Evolutionary conservation across 148 eudicot species (phyloP).

Genomic region (Rhododendron molle): DNA sequence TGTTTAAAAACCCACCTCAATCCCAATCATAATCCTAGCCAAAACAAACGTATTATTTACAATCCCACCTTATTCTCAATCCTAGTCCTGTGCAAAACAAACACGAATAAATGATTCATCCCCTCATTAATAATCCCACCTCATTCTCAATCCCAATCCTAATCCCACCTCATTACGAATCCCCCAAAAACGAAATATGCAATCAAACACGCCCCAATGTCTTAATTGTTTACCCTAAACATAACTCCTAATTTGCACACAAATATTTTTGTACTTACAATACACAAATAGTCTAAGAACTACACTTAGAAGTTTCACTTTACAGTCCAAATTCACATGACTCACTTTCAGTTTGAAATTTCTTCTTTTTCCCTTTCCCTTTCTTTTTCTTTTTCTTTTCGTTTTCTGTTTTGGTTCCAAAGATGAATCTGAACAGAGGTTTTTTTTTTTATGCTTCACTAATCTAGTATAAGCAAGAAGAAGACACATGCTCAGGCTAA

Average conservation of each 20-base stretch:
- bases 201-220: no score
- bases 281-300: background rate
- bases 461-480: background rate
- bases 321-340: background rate
- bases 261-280: background rate
- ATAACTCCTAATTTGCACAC: background rate
- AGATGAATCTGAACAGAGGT: background rate
- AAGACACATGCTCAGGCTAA: background rate
- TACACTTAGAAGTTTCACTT: background rate
- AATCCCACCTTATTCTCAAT: no score
- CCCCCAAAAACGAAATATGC: no score
- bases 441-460: background rate
- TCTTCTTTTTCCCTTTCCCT: background rate
- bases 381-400: background rate
- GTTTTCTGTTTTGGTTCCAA: background rate
- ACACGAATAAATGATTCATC: no score
- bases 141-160: no score
- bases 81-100: no score
- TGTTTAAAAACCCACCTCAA: no score
- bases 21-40: no score
- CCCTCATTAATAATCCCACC: no score
- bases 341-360: background rate
- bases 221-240: background rate
- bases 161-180: no score
- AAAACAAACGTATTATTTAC: no score